These are phyloP conservation scores for Zea luxurians DNA, from an alignment of 176 grass and related monocot genomes.

Conservation along the genomic window DNA sequence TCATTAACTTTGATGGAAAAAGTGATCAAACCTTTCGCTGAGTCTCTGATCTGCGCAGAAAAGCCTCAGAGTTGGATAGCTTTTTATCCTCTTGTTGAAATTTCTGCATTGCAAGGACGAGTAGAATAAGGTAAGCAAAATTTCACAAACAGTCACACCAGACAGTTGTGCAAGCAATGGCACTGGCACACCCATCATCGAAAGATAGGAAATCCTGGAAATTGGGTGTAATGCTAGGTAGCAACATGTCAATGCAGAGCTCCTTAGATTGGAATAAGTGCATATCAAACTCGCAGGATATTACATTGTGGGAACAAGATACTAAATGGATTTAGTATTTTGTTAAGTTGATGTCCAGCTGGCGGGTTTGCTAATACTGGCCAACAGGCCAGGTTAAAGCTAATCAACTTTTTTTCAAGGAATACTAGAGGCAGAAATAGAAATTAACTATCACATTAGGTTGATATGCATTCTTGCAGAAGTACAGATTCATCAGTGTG, in stretches of 20 bases:
- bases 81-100: constrained; percentile 90
- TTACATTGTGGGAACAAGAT: not conserved
- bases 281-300: not conserved
- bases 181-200: not conserved
- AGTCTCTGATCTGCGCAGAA: constrained; percentile 86
- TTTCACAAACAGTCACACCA: not conserved
- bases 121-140: constrained; percentile 13
- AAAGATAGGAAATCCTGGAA: not conserved
- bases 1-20: not conserved
- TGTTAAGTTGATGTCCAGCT: not conserved
- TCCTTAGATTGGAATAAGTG: not conserved
- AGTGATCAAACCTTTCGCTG: constrained; percentile 65
- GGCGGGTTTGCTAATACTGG: not conserved
- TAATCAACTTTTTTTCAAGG: not conserved
- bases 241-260: not conserved
- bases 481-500: not conserved
- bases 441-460: not conserved
- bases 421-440: not conserved
- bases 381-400: not conserved
- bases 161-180: not conserved
- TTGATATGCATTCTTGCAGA: not conserved
- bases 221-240: not conserved
- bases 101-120: constrained; percentile 64
- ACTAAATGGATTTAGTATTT: not conserved
- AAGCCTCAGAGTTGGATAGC: constrained; percentile 74